Conservation (phyloP, 225 moss, liverwort and hornwort species). For the Anthoceros angustus region DNA sequence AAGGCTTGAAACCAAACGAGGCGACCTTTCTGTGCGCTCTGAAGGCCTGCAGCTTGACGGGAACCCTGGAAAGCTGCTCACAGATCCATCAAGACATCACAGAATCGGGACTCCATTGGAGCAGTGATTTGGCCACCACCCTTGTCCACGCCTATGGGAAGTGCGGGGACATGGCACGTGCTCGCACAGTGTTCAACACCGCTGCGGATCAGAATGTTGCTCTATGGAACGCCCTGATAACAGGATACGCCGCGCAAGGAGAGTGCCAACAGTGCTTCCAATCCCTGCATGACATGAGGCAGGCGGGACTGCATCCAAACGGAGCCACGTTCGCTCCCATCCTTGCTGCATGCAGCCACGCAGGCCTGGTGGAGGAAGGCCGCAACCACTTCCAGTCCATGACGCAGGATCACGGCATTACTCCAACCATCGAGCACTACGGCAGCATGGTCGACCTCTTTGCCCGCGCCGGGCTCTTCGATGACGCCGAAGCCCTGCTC, state of each 20-base stretch:
- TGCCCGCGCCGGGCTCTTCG: slow-evolving; percentile 34
- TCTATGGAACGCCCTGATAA: slow-evolving; percentile 41
- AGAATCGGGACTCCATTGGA: too few relatives aligned
- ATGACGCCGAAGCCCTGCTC: slow-evolving; percentile 26
- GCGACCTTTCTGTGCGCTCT: slow-evolving; percentile 27
- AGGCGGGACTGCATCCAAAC: slow-evolving; percentile 32
- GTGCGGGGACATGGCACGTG: too few relatives aligned
- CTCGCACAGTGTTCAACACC: too few relatives aligned
- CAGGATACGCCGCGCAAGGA: slow-evolving; percentile 33
- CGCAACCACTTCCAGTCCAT: slow-evolving; percentile 29
- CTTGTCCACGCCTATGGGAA: too few relatives aligned
- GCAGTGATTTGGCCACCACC: too few relatives aligned
- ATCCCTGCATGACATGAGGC: slow-evolving; percentile 27
- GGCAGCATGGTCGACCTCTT: slow-evolving; percentile 39
- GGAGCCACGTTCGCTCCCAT: slow-evolving; percentile 35
- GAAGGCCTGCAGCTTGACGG: slow-evolving; percentile 14
- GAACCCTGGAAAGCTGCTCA: slow-evolving; percentile 12
- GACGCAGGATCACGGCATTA: slow-evolving; percentile 23
- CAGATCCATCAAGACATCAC: too few relatives aligned
- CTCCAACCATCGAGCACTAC: slow-evolving; percentile 35
- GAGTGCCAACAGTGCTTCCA: slow-evolving; percentile 26
- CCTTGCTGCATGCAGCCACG: slow-evolving; percentile 34
- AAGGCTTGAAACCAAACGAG: slow-evolving; percentile 26
- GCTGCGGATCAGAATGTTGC: slow-evolving; percentile 22
- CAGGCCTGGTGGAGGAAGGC: slow-evolving; percentile 32